Conservation (phyloP, 164 flowering plant genomes). For the Kalanchoe fedtschenkoi region DNA sequence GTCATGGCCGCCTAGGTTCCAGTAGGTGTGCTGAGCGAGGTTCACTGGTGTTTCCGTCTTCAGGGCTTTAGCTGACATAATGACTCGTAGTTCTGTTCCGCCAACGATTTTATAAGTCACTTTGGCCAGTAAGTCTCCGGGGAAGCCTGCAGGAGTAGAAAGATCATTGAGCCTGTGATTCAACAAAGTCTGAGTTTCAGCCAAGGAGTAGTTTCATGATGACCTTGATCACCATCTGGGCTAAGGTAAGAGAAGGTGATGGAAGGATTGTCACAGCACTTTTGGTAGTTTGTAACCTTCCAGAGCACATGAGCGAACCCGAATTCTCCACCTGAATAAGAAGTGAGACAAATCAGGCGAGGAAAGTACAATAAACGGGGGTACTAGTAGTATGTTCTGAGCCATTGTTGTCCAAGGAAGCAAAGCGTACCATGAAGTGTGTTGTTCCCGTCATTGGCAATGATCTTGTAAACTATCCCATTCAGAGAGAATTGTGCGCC, state of each 20-base stretch:
- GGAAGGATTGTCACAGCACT: conserved; percentile 17
- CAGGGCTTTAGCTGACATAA: conserved; percentile 42
- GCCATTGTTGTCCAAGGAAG: no score
- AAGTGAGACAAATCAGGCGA: no score
- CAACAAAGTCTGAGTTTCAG: neutral
- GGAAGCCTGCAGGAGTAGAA: conserved; percentile 54
- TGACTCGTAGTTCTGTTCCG: conserved; percentile 22
- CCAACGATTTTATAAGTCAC: conserved; percentile 35
- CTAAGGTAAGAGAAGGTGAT: conserved; percentile 35
- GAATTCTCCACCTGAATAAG: conserved; percentile 46
- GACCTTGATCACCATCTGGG: conserved; percentile 43
- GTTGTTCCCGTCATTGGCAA: conserved; percentile 38
- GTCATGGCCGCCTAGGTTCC: conserved; percentile 77
- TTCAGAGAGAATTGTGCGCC: conserved; percentile 40
- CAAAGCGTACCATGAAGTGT: conserved; percentile 37
- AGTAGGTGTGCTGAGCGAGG: conserved; percentile 61
- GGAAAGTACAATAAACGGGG: no score
- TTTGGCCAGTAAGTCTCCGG: conserved; percentile 37
- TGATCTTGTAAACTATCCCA: conserved; percentile 19
- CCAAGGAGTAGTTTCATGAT: neutral
- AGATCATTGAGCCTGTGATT: no score
- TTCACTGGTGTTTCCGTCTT: conserved; percentile 66
- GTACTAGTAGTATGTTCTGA: no score
- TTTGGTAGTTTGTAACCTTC: conserved; percentile 27
- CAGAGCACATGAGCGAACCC: conserved; percentile 51